Evolutionary conservation across 2,329 filamentous ascomycete species (phyloP).

Genomic region (Lachnellula occidentalis): DNA sequence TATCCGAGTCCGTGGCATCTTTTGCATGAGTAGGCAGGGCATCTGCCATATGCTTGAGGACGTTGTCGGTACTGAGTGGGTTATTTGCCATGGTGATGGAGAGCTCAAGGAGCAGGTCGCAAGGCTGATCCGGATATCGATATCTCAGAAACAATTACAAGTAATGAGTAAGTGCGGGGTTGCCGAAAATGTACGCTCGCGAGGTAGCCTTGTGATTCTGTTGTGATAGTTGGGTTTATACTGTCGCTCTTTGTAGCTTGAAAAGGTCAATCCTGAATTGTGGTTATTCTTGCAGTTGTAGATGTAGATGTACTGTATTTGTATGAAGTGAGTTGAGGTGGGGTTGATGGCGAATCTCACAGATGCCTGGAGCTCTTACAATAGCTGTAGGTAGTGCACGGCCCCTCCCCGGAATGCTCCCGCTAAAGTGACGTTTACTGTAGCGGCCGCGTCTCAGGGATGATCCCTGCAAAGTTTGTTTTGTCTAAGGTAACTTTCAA

Average conservation of each 20-base stretch:
- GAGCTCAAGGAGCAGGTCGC: neutral
- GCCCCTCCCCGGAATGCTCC: neutral
- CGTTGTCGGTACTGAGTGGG: slow-evolving; percentile 39
- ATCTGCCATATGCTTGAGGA: slow-evolving; percentile 53
- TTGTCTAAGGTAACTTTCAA: neutral
- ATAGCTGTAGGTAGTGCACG: neutral
- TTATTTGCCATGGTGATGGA: slow-evolving; percentile 26
- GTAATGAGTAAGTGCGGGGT: neutral
- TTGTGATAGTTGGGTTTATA: neutral
- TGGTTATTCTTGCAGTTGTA: neutral
- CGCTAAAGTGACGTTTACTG: neutral
- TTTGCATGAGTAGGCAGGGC: slow-evolving; percentile 50
- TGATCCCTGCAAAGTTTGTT: too few relatives aligned
- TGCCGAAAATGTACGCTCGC: neutral
- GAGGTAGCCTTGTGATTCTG: neutral
- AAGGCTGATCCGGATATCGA: neutral
- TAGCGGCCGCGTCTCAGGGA: too few relatives aligned
- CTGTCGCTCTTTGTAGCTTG: neutral
- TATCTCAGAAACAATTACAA: neutral
- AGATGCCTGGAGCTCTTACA: slow-evolving; percentile 12
- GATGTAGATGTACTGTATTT: neutral
- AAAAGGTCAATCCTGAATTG: neutral
- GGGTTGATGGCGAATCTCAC: slow-evolving; percentile 14
- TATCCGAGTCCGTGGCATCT: slow-evolving; percentile 51
- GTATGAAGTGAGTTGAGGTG: neutral